These are phyloP conservation scores for Coelastrella sp. DNA, from an alignment of 139 green algal species.

Conservation along the genomic window DNA sequence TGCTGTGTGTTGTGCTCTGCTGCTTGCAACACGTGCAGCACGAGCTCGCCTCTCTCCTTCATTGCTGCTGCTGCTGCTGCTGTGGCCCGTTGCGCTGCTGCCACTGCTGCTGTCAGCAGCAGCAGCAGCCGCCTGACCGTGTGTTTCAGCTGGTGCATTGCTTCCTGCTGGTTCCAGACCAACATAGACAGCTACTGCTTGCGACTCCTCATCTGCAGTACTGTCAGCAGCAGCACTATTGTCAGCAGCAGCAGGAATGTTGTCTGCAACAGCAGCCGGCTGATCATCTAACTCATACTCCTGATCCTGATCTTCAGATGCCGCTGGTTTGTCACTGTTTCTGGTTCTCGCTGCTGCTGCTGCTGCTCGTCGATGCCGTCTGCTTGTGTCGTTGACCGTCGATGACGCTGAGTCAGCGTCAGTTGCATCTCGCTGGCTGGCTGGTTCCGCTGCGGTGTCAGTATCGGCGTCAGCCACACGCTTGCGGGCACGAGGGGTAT, in stretches of 20 bases:
- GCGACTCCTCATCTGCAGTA: not conserved
- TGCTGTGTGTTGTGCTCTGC: not conserved
- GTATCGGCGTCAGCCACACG: too few relatives aligned
- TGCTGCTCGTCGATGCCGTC: slow-evolving; percentile 34
- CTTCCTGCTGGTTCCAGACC: too few relatives aligned
- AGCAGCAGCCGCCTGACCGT: not conserved
- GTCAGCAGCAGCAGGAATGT: slow-evolving; percentile 15
- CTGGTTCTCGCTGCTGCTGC: not conserved
- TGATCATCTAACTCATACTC: too few relatives aligned
- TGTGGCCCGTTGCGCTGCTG: not conserved
- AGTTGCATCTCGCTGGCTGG: too few relatives aligned
- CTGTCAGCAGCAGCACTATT: slow-evolving; percentile 11
- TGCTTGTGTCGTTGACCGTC: too few relatives aligned
- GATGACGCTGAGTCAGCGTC: too few relatives aligned
- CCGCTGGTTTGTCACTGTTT: not conserved
- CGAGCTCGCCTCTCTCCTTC: too few relatives aligned
- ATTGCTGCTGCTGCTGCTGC: not conserved
- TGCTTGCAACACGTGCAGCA: not conserved
- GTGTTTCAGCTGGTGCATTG: not conserved
- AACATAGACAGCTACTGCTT: too few relatives aligned
- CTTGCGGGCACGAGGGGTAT: too few relatives aligned
- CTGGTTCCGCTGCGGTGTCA: too few relatives aligned
- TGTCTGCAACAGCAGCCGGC: slow-evolving; percentile 4
- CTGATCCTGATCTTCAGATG: too few relatives aligned
- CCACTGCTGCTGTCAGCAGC: not conserved